phyloP scores from a whole-genome alignment of 176 grass and related monocot genomes.

The Oryza coarctata region DNA sequence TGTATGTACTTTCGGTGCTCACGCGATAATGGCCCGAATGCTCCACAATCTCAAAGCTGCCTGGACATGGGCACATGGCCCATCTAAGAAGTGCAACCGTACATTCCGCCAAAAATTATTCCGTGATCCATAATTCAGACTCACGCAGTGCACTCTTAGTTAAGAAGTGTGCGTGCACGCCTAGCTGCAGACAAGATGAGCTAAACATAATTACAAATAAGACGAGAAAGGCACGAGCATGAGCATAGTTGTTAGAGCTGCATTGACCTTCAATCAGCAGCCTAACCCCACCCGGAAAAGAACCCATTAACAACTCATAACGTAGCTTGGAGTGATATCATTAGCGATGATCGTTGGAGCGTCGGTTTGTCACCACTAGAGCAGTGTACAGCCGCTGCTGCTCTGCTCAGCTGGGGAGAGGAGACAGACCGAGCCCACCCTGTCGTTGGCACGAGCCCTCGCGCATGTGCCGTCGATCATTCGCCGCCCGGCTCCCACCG shows the following conservation, averaged over 20 bases:
- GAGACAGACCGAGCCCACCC: constrained; percentile 31
- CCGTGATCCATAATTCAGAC: no score
- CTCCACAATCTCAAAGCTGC: no score
- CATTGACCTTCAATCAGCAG: neutral
- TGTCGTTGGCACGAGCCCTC: neutral
- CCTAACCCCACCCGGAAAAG: constrained; percentile 13
- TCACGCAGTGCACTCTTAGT: no score
- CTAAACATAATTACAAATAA: neutral
- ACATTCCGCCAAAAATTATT: no score
- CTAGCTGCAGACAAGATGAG: constrained; percentile 10
- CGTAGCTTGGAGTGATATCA: neutral
- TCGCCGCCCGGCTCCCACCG: neutral
- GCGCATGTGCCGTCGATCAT: constrained; percentile 31
- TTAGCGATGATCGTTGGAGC: neutral
- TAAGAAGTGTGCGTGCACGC: neutral
- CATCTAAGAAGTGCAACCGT: no score
- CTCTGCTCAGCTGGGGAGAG: neutral
- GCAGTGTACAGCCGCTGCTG: neutral
- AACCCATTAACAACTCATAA: neutral
- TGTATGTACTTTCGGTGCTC: no score
- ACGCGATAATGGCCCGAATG: no score
- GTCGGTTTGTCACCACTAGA: constrained; percentile 16
- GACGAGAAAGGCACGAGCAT: constrained; percentile 24
- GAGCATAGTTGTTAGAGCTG: constrained; percentile 24
- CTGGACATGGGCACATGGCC: no score